Evolutionary conservation across 2,329 filamentous ascomycete species (phyloP), one percentile per base, ranked within the genome.

Genomic region (Ceratocystis cubensis): DNA sequence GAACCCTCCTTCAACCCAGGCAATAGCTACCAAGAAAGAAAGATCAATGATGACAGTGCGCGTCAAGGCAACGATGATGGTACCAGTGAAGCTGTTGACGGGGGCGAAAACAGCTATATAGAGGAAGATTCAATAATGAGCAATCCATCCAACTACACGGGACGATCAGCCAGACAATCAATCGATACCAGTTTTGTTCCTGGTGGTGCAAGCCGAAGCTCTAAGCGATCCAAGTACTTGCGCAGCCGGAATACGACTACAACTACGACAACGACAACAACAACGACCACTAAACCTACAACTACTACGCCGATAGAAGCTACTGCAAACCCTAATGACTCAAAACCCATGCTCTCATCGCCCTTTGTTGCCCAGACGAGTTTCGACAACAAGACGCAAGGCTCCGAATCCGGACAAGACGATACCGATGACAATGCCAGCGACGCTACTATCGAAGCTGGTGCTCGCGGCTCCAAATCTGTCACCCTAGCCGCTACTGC

Each of bases 381-480:
- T n/a, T 86, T 84, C 17, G 66, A 67, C 22, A 46, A 65, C 44
- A 46, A 68, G 7, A 48, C 20, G n/a, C 57, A 65, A 33, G 46
- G 61, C 44, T 30, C n/a, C 20, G 61, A 64, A n/a, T 59, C 53
- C 15, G 37, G 61, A 20, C 37, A 67, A 1, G 81, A 82, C n/a
- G 81, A 82, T 17, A 75, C 79, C 57, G 82, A 84, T 45, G 87
- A 89, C 69, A 79, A 78, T 7, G 84, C 84, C n/a, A 93, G 87
- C 72, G 91, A 95, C 70, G 82, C 81, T 3, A 91, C 88, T 4
- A 78, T 90, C 20, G 87, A 79, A 5, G 72, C 79, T 8, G 79
- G 88, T 10, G 25, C 41, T 28, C 25, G 53, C 10, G 28, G 5
- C 28, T 46, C 28, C 3, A 68, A 68, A 33, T 68, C 64, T 5